Conservation (phyloP, 1,139 yeast species). For the Yamadazyma triangularis region DNA sequence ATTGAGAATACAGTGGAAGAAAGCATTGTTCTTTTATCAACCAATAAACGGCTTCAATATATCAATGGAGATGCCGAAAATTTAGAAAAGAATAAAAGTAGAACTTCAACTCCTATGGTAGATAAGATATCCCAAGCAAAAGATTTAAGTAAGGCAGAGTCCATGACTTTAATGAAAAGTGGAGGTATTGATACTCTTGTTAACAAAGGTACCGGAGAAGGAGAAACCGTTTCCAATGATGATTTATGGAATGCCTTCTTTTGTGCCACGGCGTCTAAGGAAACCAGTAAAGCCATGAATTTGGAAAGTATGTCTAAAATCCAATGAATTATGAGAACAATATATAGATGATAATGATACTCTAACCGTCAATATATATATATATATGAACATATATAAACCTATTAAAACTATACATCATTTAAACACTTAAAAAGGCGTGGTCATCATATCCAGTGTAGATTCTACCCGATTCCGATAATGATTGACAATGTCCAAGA, state of each 20-base stretch:
- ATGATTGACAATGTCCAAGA: conserved; percentile 42
- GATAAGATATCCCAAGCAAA: conserved; percentile 13
- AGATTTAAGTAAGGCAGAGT: conserved; percentile 30
- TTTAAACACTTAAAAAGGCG: conserved; percentile 50
- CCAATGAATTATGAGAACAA: too few relatives aligned
- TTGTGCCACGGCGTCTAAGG: conserved; percentile 20
- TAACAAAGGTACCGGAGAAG: conserved; percentile 38
- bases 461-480: conserved; percentile 62
- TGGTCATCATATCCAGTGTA: conserved; percentile 67
- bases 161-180: conserved; percentile 32
- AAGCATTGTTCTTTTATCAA: conserved; percentile 61
- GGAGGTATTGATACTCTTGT: conserved; percentile 41
- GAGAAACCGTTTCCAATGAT: conserved; percentile 51
- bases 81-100: conserved; percentile 1
- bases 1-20: conserved; percentile 88
- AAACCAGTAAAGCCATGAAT: conserved; percentile 13
- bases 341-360: too few relatives aligned
- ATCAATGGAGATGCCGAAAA: conserved; percentile 7
- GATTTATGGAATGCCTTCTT: conserved; percentile 64
- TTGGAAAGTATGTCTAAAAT: conserved; percentile 12
- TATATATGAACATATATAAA: too few relatives aligned
- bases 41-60: conserved; percentile 45
- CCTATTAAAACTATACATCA: too few relatives aligned
- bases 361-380: too few relatives aligned
- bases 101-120: neutral